Evolutionary conservation across 345 rosid species (phyloP), one percentile per base, ranked within the genome.

Genomic region (Populus ilicifolia): DNA sequence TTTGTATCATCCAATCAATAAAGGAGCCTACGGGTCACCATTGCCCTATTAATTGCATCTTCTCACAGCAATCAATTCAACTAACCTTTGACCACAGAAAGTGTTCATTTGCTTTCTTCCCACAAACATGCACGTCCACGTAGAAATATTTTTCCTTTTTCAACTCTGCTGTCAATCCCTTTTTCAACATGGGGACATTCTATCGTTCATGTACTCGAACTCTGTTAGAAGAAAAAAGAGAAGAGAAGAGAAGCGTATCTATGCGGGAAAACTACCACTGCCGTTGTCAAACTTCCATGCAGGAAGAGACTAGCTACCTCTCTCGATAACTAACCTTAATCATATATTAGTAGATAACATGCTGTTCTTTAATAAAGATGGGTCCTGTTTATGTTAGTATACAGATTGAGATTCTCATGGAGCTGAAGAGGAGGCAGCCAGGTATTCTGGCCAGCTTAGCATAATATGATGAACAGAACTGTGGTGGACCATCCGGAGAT

Each of bases 11-110:
- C 23, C 7, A 0, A 17, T 7, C 20, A 50, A 50, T 2, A 50
- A 50, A 52, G 59, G 21, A 52, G 1, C 23, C 3, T 21, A 20
- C 6, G n/a, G 59, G n/a, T 52, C 59, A 6, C 59, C 59, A 17
- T 50, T 6, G 10, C 59, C 23, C 9, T 21, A 2, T 2, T 5
- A 52, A 18, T n/a, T n/a, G 63, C 14, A 21, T 56, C 29, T 56
- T 7, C 59, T 6, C 0, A 0, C 50, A 0, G 13, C 27, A n/a
- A n/a, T 72, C 64, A 30, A 72, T 27, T 30, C 21, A 1, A 61
- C 13, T 39, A 13, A 36, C 62, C 29, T 50, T 52, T 35, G 66
- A 75, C 78, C 72, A 67, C 8, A 75, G 14, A 48, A 75, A 33
- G n/a, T 8, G 29, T 14, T 29, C 20, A 21, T 20, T 44, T 63